Conservation (phyloP, 306 rosid species). For the Ormosia emarginata region DNA sequence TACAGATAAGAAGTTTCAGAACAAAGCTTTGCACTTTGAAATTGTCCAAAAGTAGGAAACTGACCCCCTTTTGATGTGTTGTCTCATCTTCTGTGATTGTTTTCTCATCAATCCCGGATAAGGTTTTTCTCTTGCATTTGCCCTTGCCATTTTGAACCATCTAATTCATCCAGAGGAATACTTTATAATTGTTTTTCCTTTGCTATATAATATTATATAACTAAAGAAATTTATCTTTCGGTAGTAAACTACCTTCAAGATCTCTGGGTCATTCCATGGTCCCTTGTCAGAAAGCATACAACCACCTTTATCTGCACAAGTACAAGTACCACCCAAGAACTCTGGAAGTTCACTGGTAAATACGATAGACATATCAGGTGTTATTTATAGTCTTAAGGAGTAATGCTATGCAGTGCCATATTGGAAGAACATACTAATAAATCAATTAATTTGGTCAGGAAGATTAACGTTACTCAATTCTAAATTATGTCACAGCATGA, state of each 20-base stretch:
- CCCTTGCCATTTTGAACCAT: slow-evolving; percentile 82
- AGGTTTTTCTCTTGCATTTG: slow-evolving; percentile 38
- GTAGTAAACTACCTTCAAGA: slow-evolving; percentile 54
- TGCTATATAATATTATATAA: background rate
- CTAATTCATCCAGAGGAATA: slow-evolving; percentile 39
- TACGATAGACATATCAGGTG: background rate
- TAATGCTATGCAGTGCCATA: background rate
- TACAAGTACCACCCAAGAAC: slow-evolving; percentile 89
- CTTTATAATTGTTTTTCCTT: slow-evolving; percentile 2
- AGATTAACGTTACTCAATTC: background rate
- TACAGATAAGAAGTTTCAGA: background rate
- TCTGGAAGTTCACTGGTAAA: slow-evolving; percentile 86
- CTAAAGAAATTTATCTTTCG: background rate
- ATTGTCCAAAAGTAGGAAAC: background rate
- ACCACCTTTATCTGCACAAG: slow-evolving; percentile 91
- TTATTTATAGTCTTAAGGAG: slow-evolving; percentile 2
- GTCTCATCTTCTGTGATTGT: slow-evolving; percentile 53
- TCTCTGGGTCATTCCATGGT: slow-evolving; percentile 95
- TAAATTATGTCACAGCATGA: background rate
- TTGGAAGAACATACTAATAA: background rate
- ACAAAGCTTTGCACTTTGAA: background rate
- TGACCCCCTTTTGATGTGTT: slow-evolving; percentile 32
- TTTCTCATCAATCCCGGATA: slow-evolving; percentile 58
- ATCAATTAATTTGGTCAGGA: background rate
- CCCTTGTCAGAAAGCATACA: slow-evolving; percentile 98